Base-by-base conservation (phyloP, 2,329 filamentous ascomycete genomes). In the Arthrobotrys musiformis region DNA sequence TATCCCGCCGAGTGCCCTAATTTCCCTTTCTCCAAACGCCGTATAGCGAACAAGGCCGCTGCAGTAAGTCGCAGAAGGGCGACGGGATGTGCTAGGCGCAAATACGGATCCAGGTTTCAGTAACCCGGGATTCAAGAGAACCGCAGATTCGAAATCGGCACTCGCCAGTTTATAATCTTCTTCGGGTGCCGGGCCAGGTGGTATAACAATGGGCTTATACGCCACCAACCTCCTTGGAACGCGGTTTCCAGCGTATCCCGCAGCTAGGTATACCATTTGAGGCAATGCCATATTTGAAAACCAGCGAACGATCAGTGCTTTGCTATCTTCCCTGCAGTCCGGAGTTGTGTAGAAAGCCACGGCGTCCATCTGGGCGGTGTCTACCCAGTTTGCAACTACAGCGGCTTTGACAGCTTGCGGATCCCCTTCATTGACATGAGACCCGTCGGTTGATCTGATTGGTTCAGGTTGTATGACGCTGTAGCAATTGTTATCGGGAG, bases 61-160 rank as follows among this genome's bases (percentile, higher is more conserved):
- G 37, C 70, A 75, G 17, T 75, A 69, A 11, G 28, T 48, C 13
- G 24, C n/a, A 37, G 33, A 7, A 15, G 11, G 2, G 22, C 40
- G 40, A 19, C 35, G n/a, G 26, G 40, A 26, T 22, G 35, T 11
- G 22, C 15, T 9, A n/a, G 63, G 63, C 1, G 42, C 46, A 13
- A 58, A 75, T 37, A 69, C 46, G 1, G 44, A 54, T 6, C 70
- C 70, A 2, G 70, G 70, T 22, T 63, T 56, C 63, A 75, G 17
- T 11, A 75, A 19, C 5, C 44, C 70, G 1, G 70, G 70, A 11
- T 75, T 69, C 3, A 2, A 13, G 11, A 54, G 22, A 37, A 75
- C 44, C 13, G 42, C 56, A 1, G 33, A 13, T 24, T 17, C 13
- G 15, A 69, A 69, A 40, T 75, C 42, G 19, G 17, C 24, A 5